These are phyloP conservation scores for Rhododendron vialii DNA, from an alignment of 148 eudicot species.

Conservation along the genomic window DNA sequence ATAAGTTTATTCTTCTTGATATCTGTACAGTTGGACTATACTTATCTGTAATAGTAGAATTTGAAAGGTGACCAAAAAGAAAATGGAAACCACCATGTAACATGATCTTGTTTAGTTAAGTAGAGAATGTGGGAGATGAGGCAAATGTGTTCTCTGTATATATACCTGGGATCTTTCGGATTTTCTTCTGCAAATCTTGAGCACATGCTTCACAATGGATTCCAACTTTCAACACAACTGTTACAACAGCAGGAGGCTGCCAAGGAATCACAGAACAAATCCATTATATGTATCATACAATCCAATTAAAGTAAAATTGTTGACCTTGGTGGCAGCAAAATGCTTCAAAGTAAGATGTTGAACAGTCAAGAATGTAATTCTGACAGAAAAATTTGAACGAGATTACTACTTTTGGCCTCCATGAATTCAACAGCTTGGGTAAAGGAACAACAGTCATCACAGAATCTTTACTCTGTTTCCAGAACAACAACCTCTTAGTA, in stretches of 20 bases:
- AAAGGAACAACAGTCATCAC: neutral
- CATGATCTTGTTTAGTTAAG: neutral
- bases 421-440: neutral
- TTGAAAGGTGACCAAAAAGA: neutral
- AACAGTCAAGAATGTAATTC: neutral
- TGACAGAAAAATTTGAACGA: neutral
- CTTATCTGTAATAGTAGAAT: neutral
- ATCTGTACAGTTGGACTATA: neutral
- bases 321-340: neutral
- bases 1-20: neutral
- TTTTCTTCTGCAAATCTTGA: constrained; percentile 47
- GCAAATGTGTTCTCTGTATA: neutral
- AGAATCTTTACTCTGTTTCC: neutral
- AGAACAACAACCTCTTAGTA: neutral
- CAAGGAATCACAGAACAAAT: neutral
- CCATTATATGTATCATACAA: neutral
- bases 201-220: constrained; percentile 81
- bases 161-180: constrained; percentile 44
- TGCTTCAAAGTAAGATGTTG: neutral
- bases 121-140: neutral
- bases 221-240: constrained; percentile 40
- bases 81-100: neutral
- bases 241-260: constrained; percentile 51
- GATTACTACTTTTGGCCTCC: neutral
- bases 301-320: neutral